A percentile compares a stretch with the other conserved stretches of the same genome.
phyloP scores from a whole-genome alignment of 257 asterid species.

The Osmanthus fragrans region DNA sequence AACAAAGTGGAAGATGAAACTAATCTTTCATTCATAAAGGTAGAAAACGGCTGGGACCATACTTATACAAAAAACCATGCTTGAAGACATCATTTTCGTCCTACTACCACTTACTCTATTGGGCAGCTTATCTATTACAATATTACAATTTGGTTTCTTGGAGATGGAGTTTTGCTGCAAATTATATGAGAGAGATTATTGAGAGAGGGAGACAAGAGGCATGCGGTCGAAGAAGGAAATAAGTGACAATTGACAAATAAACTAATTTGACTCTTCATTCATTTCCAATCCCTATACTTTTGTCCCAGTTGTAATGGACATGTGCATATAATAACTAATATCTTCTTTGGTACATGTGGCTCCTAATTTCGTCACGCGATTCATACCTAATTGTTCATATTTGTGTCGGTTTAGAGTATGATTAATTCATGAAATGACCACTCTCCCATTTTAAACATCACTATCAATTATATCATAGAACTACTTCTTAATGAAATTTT shows the following conservation, averaged over 20 bases:
- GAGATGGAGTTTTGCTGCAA: conserved; percentile 53
- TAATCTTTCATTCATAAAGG: too few relatives aligned
- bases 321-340: neutral
- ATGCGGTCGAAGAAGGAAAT: conserved; percentile 21
- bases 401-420: neutral
- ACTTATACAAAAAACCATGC: too few relatives aligned
- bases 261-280: conserved; percentile 29
- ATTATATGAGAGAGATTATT: conserved; percentile 13
- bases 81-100: too few relatives aligned
- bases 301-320: conserved; percentile 43
- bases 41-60: too few relatives aligned
- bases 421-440: neutral
- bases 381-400: neutral
- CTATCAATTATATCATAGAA: neutral
- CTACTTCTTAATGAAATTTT: neutral
- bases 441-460: neutral
- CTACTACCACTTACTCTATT: too few relatives aligned
- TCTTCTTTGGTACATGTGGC: neutral
- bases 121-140: too few relatives aligned
- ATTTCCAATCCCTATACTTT: conserved; percentile 36
- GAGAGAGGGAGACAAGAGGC: conserved; percentile 30
- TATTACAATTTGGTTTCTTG: conserved; percentile 52
- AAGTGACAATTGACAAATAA: conserved; percentile 3
- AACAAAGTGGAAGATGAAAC: too few relatives aligned
- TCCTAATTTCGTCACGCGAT: neutral